Base-by-base conservation (phyloP, 768 basidiomycete genomes). In the Scleroderma bovista region DNA sequence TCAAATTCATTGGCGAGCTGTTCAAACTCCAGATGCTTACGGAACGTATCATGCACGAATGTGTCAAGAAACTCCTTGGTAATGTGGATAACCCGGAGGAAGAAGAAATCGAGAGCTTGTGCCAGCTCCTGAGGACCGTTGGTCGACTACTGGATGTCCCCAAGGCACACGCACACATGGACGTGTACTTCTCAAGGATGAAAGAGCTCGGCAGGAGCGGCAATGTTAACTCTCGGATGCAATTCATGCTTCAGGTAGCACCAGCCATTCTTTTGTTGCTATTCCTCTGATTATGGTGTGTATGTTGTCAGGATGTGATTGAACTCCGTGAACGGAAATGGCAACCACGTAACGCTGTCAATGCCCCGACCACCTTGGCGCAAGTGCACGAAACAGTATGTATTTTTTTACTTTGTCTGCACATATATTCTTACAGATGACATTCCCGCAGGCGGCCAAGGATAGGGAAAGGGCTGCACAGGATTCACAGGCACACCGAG, bases 21-120 rank as follows among this genome's bases (percentile, higher is more conserved):
- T 99, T 93, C 85, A 97, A 97, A 73, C 75, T 99, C n/a, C 88
- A 91, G 71, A 96, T 97, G 93, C 75, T 98, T 48, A 93, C 93
- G 43, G 92, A 93, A 72, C 86, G 92, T 58, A 95, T 98, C 72
- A 99, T 98, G 90, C 89, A 93, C 74, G 89, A 93, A 69, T 99
- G 95, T 75, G 84, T 97, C 65, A 92, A 93, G 80, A 93, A 95
- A 72, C 79, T 97, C 12, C 75, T 98, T 12, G 81, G 86, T 48
- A 97, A 99, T 64, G 86, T 95, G 50, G 85, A 92, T 57, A 89
- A 91, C 60, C 96, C 93, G 0, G 93, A 97, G 62, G 95, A 98
- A 70, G 95, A 97, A 72, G 94, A 96, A 63, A 88, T 99, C 55
- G 95, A 98, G 76, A 90, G 86, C 42, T 77, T 96, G 50, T 97